phyloP scores from a whole-genome alignment of 805 yeast genomes.

The Starmerella floris region DNA sequence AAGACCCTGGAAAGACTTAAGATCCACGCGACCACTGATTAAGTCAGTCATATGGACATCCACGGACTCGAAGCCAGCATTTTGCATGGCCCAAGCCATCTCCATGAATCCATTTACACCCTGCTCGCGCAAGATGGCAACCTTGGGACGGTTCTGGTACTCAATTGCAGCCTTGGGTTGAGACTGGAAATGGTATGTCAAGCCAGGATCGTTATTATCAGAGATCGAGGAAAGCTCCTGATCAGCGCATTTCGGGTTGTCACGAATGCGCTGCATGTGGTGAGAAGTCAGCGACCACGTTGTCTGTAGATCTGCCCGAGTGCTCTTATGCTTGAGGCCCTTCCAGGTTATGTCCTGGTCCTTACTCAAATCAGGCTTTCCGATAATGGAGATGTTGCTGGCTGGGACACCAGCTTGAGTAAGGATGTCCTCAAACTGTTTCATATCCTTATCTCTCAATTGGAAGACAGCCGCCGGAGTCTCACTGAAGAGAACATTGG shows the following conservation, averaged over 20 bases:
- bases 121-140: constrained; percentile 93
- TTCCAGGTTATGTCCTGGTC: constrained; percentile 42
- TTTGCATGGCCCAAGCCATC: constrained; percentile 94
- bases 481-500: constrained; percentile 66
- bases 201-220: constrained; percentile 84
- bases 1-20: constrained; percentile 67
- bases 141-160: constrained; percentile 50
- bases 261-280: constrained; percentile 81
- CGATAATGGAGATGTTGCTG: constrained; percentile 48
- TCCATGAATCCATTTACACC: constrained; percentile 98
- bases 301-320: constrained; percentile 64
- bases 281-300: constrained; percentile 81
- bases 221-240: constrained; percentile 64
- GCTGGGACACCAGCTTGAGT: constrained; percentile 44
- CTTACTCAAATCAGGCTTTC: constrained; percentile 38
- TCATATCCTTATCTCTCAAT: constrained; percentile 38
- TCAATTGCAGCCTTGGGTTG: constrained; percentile 33
- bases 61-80: constrained; percentile 85
- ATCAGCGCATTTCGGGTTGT: constrained; percentile 79
- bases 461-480: constrained; percentile 97
- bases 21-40: constrained; percentile 52
- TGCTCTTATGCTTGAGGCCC: constrained; percentile 30
- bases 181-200: constrained; percentile 65
- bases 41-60: constrained; percentile 97
- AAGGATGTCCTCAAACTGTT: constrained; percentile 43